phyloP scores from a whole-genome alignment of 2,329 filamentous ascomycete genomes.

The Aspergillus latus region DNA sequence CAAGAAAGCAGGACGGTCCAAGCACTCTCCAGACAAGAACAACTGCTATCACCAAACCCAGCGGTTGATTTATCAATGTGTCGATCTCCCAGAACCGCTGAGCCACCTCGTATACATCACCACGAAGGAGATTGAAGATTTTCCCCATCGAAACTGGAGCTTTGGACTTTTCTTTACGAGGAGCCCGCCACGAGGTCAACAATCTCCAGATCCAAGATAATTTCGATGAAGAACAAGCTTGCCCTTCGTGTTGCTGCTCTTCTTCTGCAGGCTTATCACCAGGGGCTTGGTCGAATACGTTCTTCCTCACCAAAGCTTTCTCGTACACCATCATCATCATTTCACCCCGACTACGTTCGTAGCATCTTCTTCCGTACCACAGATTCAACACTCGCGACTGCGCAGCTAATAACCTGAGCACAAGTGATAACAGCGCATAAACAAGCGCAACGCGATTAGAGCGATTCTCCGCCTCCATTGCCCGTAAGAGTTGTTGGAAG shows the following conservation, averaged over 20 bases:
- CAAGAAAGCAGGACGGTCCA: slow-evolving; percentile 74
- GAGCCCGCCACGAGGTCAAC: slow-evolving; percentile 22
- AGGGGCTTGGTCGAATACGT: slow-evolving; percentile 42
- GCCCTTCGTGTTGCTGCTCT: slow-evolving; percentile 14
- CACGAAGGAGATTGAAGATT: slow-evolving; percentile 81
- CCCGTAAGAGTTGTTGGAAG: slow-evolving; percentile 68
- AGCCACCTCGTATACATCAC: slow-evolving; percentile 43
- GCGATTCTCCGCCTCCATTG: slow-evolving; percentile 58
- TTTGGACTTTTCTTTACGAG: slow-evolving; percentile 37
- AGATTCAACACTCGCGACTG: slow-evolving; percentile 68
- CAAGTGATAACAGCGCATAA: slow-evolving; percentile 64
- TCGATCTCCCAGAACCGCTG: slow-evolving; percentile 81
- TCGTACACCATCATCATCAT: slow-evolving; percentile 83
- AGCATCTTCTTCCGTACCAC: slow-evolving; percentile 81
- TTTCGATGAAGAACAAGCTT: slow-evolving; percentile 13
- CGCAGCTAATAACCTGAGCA: slow-evolving; percentile 59
- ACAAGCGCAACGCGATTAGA: slow-evolving; percentile 60
- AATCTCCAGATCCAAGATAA: slow-evolving; percentile 30
- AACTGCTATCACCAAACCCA: slow-evolving; percentile 73
- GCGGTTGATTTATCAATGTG: slow-evolving; percentile 70
- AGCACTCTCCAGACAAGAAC: slow-evolving; percentile 74
- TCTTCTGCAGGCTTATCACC: slow-evolving; percentile 28
- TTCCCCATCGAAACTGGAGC: slow-evolving; percentile 80
- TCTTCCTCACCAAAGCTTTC: slow-evolving; percentile 70
- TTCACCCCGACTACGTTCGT: slow-evolving; percentile 81